A percentile compares a stretch with the other conserved stretches of the same genome.
Conservation (phyloP, 139 green algal species). For the Haematococcus lacustris region DNA sequence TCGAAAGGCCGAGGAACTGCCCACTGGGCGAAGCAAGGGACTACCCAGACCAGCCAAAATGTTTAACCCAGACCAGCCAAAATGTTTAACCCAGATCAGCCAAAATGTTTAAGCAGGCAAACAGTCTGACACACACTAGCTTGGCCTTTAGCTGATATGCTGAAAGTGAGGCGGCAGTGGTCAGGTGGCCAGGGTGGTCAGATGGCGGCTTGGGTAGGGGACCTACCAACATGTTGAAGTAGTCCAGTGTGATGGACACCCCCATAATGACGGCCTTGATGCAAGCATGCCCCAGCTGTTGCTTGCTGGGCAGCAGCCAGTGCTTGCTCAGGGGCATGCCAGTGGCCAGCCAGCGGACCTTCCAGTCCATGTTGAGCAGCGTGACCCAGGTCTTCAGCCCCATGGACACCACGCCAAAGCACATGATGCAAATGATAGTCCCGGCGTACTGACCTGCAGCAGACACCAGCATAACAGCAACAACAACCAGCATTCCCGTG, state of each 20-base stretch:
- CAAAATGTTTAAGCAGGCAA: too few relatives aligned
- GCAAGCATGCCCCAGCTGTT: constrained; percentile 1
- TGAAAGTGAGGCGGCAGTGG: neutral
- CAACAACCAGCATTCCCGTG: too few relatives aligned
- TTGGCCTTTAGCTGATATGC: neutral
- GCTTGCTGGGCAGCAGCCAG: neutral
- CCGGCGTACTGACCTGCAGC: constrained; percentile 13
- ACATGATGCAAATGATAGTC: constrained; percentile 10
- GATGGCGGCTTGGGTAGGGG: neutral
- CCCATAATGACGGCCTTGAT: neutral
- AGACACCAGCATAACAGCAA: too few relatives aligned
- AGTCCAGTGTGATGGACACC: constrained; percentile 28
- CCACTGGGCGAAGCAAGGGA: neutral
- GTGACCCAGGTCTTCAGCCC: constrained; percentile 9
- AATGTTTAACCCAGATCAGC: too few relatives aligned
- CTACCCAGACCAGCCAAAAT: neutral
- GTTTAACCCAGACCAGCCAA: neutral
- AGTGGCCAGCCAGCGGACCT: too few relatives aligned
- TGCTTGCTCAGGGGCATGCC: neutral
- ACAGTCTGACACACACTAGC: neutral
- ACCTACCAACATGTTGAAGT: constrained; percentile 41
- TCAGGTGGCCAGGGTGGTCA: neutral
- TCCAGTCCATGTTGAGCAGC: constrained; percentile 1
- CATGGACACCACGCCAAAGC: constrained; percentile 13
- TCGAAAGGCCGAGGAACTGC: neutral